Evolutionary conservation across 176 grass and related monocot genomes (phyloP).

Genomic region (Oryza rufipogon): DNA sequence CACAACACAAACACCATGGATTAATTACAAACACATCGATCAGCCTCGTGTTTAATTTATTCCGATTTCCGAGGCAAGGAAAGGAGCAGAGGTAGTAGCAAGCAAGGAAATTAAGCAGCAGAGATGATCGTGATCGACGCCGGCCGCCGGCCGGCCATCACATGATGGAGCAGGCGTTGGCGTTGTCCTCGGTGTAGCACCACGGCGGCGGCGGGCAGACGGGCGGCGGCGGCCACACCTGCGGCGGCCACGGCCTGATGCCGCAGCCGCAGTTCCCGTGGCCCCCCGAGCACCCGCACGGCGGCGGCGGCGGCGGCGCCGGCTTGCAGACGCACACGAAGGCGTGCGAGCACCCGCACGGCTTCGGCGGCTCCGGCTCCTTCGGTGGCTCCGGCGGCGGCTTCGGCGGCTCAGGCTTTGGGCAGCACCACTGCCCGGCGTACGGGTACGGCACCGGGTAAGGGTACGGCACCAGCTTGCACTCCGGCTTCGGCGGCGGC

Average conservation of each 20-base stretch:
- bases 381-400: not conserved
- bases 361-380: constrained; percentile 7
- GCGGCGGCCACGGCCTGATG: not conserved
- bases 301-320: not conserved
- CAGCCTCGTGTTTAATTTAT: not conserved
- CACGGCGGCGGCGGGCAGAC: constrained; percentile 1
- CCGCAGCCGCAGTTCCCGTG: not conserved
- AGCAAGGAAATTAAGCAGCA: too few relatives aligned
- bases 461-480: constrained; percentile 34
- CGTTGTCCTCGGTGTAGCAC: not conserved
- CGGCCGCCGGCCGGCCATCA: not conserved
- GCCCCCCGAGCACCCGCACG: not conserved
- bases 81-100: not conserved
- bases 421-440: constrained; percentile 9
- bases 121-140: too few relatives aligned
- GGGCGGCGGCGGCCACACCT: not conserved
- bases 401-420: not conserved
- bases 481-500: not conserved
- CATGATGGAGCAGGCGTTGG: constrained; percentile 8
- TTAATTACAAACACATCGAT: not conserved
- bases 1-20: not conserved
- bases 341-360: constrained; percentile 1
- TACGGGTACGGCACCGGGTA: constrained; percentile 37
- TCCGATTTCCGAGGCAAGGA: not conserved
- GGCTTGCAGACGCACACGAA: not conserved